Evolutionary conservation across 2,329 filamentous ascomycete species (phyloP), one percentile per base, ranked within the genome.

Genomic region (Aspergillus texensis): DNA sequence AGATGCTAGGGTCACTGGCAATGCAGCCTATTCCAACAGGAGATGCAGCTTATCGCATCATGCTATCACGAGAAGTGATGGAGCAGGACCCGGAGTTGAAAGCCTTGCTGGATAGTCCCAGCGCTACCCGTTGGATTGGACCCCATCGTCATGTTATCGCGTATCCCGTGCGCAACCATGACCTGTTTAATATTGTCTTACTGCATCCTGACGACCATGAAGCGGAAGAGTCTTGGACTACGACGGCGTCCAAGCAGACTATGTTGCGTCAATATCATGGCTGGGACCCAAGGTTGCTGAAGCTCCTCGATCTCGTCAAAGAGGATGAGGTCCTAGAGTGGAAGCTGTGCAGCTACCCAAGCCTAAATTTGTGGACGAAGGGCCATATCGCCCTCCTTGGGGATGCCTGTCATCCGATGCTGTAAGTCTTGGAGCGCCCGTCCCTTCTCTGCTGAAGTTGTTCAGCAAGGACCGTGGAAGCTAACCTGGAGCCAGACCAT

Each of bases 111-210:
- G 39, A 41, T n/a, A 41, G 0, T 10, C 39, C 39, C 39, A 41
- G 6, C 8, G 39, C 39, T 41, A 41, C 39, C 19, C 39, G 39
- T 6, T 94, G 91, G 91, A 90, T 94, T 57, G 91, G 91, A 36
- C 88, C 88, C 72, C 86, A 86, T 69, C 84, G 90, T 1, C 91
- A 94, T 76, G 90, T 93, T 75, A 91, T 94, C 69, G 90, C 90
- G 0, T 94, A 94, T 74, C 88, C 91, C 0, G 88, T 94, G 50
- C 84, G 86, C 65, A 85, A 83, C 71, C 87, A 91, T 71, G 83
- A 82, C 36, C 84, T 89, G 69, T 89, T 89, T 78, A 90, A 90
- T 76, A 78, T 90, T 36, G 88, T 87, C 16, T 83, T 86, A 10
- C 81, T 85, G 32, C 88, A 89, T 73, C 87, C 87, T 3, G 87